Percentiles rank a stretch among this genome's conserved stretches.
Evolutionary conservation across 345 rosid species (phyloP).

Genomic region (Eutrema heterophyllum): DNA sequence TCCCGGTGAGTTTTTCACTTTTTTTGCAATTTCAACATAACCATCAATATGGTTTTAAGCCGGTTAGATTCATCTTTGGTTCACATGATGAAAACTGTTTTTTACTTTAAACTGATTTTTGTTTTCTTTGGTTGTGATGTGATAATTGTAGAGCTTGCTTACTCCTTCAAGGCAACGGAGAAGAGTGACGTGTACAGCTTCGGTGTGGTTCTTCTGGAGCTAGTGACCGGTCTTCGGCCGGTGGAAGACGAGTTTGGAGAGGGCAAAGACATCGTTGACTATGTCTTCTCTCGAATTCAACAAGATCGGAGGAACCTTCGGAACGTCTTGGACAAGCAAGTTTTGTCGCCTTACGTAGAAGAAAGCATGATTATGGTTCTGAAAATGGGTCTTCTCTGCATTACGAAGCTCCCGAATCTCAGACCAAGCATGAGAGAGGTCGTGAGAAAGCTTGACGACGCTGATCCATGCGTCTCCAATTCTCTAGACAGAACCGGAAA

Average conservation of each 20-base stretch:
- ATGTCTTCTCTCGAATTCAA: slow-evolving; percentile 58
- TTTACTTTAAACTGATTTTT: neutral
- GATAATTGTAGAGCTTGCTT: slow-evolving; percentile 64
- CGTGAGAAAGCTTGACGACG: slow-evolving; percentile 69
- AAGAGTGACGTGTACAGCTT: slow-evolving; percentile 87
- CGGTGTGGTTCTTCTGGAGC: slow-evolving; percentile 79
- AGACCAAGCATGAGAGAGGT: slow-evolving; percentile 82
- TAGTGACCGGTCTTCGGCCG: slow-evolving; percentile 51
- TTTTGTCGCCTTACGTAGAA: slow-evolving; percentile 32
- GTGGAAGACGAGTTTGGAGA: slow-evolving; percentile 74
- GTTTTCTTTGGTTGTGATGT: neutral
- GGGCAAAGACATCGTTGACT: slow-evolving; percentile 69
- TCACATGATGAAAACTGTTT: neutral
- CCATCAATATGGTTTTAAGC: neutral
- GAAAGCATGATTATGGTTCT: slow-evolving; percentile 69
- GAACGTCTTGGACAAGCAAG: slow-evolving; percentile 50
- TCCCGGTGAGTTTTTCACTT: slow-evolving; percentile 55
- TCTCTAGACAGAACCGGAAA: slow-evolving; percentile 29
- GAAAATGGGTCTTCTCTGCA: slow-evolving; percentile 66
- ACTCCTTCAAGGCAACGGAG: slow-evolving; percentile 56
- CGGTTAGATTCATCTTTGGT: neutral
- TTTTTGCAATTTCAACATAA: neutral
- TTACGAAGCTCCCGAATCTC: slow-evolving; percentile 70
- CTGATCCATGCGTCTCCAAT: slow-evolving; percentile 43
- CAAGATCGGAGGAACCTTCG: slow-evolving; percentile 40